Evolutionary conservation across 352 stramenopile species (phyloP).

Genomic region (Phytophthora kernoviae): DNA sequence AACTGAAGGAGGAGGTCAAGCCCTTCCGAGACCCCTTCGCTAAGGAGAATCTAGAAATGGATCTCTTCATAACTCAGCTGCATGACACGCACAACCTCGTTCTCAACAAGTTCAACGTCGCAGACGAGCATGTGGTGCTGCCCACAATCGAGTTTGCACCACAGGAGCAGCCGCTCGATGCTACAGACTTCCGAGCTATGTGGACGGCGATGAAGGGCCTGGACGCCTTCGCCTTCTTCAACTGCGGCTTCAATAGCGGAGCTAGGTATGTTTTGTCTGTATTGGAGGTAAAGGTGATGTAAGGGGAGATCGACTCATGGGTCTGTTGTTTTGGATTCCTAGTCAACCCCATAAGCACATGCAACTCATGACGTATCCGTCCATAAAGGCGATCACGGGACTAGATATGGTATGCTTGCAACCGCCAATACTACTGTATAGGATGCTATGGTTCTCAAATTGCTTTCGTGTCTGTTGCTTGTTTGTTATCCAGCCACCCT

Average conservation of each 20-base stretch:
- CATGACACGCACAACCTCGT: slow-evolving; percentile 80
- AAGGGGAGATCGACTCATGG: slow-evolving; percentile 8
- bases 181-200: slow-evolving; percentile 64
- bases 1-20: slow-evolving; percentile 18
- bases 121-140: slow-evolving; percentile 82
- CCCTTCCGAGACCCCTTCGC: slow-evolving; percentile 75
- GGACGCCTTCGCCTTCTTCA: slow-evolving; percentile 85
- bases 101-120: slow-evolving; percentile 85
- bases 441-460: not conserved
- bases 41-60: slow-evolving; percentile 69
- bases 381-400: slow-evolving; percentile 62
- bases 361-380: slow-evolving; percentile 86
- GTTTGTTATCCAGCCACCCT: slow-evolving; percentile 49
- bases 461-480: not conserved
- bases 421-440: not conserved
- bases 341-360: slow-evolving; percentile 90
- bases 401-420: slow-evolving; percentile 52
- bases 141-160: slow-evolving; percentile 71
- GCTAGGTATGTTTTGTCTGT: slow-evolving; percentile 47
- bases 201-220: slow-evolving; percentile 75
- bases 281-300: not conserved
- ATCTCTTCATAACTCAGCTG: slow-evolving; percentile 68
- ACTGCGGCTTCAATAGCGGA: slow-evolving; percentile 83
- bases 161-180: slow-evolving; percentile 60
- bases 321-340: slow-evolving; percentile 11